Base-by-base conservation (phyloP, 208 protist genomes). In the Leishmania guyanensis region DNA sequence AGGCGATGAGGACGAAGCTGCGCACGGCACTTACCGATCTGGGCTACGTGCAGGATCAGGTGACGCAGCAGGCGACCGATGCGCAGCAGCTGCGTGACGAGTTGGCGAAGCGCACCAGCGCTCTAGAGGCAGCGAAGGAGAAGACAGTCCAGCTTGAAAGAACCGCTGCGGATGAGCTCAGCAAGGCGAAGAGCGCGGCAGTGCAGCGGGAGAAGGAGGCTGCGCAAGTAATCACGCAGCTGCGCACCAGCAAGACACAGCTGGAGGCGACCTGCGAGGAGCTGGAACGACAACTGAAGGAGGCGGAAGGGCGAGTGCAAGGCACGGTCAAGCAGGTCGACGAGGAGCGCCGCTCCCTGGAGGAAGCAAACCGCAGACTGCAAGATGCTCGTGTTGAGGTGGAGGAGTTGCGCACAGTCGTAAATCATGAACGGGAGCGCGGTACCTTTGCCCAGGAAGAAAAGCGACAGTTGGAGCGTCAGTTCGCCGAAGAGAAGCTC, bases 61-160 rank as follows among this genome's bases (percentile, higher is more conserved):
- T 90, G n/a, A 72, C 85, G 39, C 91, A 94, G 84, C 83, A 86
- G 48, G 82, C 89, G 16, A 20, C 90, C 2, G 89, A 94, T 80
- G 84, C 85, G 53, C 86, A 93, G 78, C 77, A 86, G 62, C 81
- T 94, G 16, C 84, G 80, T 12, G 92, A 97, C 29, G 90, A 97
- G 60, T 58, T 94, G 48, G 82, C 82, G 16, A 77, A 75, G 36
- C 92, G 87, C 70, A 75, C 77, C 43, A 87, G 77, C 43, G 86
- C 85, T 39, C 72, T 92, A 39, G 87, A 91, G 46, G 80, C 70
- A n/a, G 71, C 72, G 26, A 82, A 79, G 71, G 82, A 75, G 71
- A 85, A 62, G 50, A 72, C 48, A 62, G 85, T 66, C 54, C 80
- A 75, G 76, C 71, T 78, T 65, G 82, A 68, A 80, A 83, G 76